A percentile compares a stretch with the other conserved stretches of the same genome.
Evolutionary conservation across 2,329 filamentous ascomycete genomes (phyloP).

Genomic region (Neurospora sp.): DNA sequence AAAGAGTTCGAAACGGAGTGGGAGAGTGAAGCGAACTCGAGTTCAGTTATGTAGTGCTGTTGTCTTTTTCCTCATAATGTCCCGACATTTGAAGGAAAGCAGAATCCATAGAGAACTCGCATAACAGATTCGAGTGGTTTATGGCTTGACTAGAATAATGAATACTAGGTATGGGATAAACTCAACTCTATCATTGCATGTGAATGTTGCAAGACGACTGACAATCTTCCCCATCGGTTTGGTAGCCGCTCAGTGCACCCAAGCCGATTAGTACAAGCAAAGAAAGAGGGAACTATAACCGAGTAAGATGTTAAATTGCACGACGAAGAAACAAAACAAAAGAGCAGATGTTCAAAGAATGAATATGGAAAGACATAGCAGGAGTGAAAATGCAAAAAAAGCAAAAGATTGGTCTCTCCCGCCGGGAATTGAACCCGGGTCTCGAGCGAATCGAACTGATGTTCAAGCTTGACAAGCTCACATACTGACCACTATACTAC

Average conservation of each 20-base stretch:
- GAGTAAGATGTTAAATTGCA: background rate
- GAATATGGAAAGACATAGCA: background rate
- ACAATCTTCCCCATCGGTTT: background rate
- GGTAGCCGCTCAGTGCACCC: background rate
- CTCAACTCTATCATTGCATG: background rate
- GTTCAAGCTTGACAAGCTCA: background rate
- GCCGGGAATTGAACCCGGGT: too few species aligned
- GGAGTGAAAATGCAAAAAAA: background rate
- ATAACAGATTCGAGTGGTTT: background rate
- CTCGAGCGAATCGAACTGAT: background rate
- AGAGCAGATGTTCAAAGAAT: background rate
- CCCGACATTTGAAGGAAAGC: background rate
- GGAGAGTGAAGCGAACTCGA: background rate
- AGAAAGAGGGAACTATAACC: background rate
- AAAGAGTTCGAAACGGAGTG: background rate
- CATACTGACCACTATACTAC: background rate
- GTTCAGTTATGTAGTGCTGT: background rate
- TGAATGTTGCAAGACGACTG: background rate
- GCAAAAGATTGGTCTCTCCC: background rate
- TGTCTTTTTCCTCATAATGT: background rate
- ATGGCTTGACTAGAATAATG: background rate
- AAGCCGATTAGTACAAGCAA: background rate
- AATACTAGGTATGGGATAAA: background rate
- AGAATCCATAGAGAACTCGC: background rate
- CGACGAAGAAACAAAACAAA: too few species aligned